phyloP scores from a whole-genome alignment of 1,284 basidiomycete species.

The Omphalotus olearius region DNA sequence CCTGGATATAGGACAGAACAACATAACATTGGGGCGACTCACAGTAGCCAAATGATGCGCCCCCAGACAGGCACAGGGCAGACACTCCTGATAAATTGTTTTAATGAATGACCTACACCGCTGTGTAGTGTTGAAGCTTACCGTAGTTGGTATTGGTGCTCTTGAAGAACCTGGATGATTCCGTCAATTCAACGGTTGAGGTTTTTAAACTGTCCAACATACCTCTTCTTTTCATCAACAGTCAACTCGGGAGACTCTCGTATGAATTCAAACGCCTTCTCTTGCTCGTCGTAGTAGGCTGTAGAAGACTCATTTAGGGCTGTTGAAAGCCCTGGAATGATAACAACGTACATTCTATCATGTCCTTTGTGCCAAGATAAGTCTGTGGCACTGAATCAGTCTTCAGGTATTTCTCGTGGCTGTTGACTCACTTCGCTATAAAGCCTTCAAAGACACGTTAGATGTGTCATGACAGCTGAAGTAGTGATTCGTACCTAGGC shows the following conservation, averaged over 20 bases:
- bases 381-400: slow-evolving; percentile 48
- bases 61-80: slow-evolving; percentile 92
- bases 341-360: slow-evolving; percentile 72
- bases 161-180: slow-evolving; percentile 67
- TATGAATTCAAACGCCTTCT: slow-evolving; percentile 70
- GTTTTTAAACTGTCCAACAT: neutral
- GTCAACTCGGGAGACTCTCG: slow-evolving; percentile 71
- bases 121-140: slow-evolving; percentile 15
- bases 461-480: neutral
- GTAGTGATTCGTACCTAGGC: slow-evolving; percentile 42
- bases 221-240: slow-evolving; percentile 81
- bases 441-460: slow-evolving; percentile 42
- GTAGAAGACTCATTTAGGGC: slow-evolving; percentile 5
- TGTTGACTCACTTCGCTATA: slow-evolving; percentile 74
- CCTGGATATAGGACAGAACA: neutral
- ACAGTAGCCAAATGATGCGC: slow-evolving; percentile 94
- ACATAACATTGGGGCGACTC: slow-evolving; percentile 20
- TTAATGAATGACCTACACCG: slow-evolving; percentile 22
- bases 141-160: slow-evolving; percentile 88
- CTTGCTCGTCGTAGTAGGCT: slow-evolving; percentile 83
- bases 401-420: neutral
- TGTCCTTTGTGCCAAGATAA: slow-evolving; percentile 82
- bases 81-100: slow-evolving; percentile 28
- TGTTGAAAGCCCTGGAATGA: neutral
- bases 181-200: neutral